These are phyloP conservation scores for Phytophthora kernoviae DNA, from an alignment of 352 stramenopile genomes.

Conservation along the genomic window DNA sequence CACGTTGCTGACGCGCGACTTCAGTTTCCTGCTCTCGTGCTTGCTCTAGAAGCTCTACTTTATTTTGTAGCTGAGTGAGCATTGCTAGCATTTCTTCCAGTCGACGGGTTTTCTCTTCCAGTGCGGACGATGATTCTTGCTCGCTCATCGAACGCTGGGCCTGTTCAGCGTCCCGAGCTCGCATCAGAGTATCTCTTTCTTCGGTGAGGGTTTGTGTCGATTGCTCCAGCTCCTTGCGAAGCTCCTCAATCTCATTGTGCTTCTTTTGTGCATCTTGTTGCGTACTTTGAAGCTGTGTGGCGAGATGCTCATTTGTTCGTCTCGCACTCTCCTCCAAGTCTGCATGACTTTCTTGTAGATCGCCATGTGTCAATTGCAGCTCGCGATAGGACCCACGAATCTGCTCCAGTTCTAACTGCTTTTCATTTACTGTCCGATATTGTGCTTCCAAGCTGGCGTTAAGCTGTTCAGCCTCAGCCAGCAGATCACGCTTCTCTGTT, in stretches of 20 bases:
- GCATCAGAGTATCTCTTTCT: slow-evolving; percentile 31
- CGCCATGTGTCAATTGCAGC: slow-evolving; percentile 52
- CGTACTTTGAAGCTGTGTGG: slow-evolving; percentile 34
- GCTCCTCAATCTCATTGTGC: slow-evolving; percentile 25
- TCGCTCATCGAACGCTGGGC: slow-evolving; percentile 37
- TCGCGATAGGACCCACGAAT: slow-evolving; percentile 48
- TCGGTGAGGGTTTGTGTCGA: slow-evolving; percentile 9
- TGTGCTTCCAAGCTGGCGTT: slow-evolving; percentile 60
- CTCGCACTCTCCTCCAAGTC: slow-evolving; percentile 44
- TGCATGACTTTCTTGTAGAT: slow-evolving; percentile 63
- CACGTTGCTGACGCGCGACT: slow-evolving; percentile 27
- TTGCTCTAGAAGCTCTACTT: slow-evolving; percentile 59
- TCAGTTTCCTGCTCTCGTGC: slow-evolving; percentile 44
- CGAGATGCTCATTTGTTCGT: slow-evolving; percentile 39
- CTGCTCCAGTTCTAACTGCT: slow-evolving; percentile 68
- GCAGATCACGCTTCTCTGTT: slow-evolving; percentile 64
- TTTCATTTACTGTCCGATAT: slow-evolving; percentile 55
- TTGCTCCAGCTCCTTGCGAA: slow-evolving; percentile 12
- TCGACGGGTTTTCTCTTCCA: slow-evolving; percentile 56
- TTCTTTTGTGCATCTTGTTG: slow-evolving; percentile 25
- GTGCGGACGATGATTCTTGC: slow-evolving; percentile 21
- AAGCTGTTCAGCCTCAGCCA: slow-evolving; percentile 67
- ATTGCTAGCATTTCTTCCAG: slow-evolving; percentile 74
- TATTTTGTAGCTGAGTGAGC: slow-evolving; percentile 57
- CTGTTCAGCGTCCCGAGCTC: slow-evolving; percentile 32